Evolutionary conservation across 2,329 filamentous ascomycete species (phyloP).

Genomic region (Arthrocladium fulminans): DNA sequence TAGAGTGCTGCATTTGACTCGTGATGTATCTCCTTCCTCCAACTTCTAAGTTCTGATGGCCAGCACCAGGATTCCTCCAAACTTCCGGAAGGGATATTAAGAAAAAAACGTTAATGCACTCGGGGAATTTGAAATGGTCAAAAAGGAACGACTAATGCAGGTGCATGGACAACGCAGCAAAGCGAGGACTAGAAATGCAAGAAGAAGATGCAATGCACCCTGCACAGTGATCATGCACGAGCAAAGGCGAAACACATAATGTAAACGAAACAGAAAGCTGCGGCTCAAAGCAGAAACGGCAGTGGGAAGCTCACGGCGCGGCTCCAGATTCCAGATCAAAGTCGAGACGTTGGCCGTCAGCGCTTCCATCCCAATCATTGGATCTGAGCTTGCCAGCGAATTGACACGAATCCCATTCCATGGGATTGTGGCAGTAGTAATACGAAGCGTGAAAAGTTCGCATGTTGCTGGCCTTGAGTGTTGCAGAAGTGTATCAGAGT

Average conservation of each 20-base stretch:
- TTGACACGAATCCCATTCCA: neutral
- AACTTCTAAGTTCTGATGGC: neutral
- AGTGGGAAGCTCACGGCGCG: neutral
- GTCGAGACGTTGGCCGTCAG: conserved; percentile 3
- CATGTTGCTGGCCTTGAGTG: neutral
- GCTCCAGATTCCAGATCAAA: neutral
- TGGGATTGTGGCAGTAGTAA: neutral
- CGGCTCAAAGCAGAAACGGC: neutral
- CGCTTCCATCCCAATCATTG: conserved; percentile 13
- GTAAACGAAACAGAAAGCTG: neutral
- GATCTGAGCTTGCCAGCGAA: conserved; percentile 17
- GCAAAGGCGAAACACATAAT: no score
- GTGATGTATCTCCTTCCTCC: neutral
- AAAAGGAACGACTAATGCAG: conserved; percentile 8
- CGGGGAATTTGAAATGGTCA: neutral
- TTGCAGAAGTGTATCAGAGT: neutral
- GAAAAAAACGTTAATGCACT: neutral
- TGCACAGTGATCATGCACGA: neutral
- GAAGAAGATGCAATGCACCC: neutral
- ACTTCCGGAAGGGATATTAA: neutral
- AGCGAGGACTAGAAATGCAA: neutral
- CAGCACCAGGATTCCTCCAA: conserved; percentile 4
- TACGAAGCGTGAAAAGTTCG: neutral
- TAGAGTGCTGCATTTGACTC: neutral
- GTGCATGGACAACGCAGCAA: conserved; percentile 3